Conservation (phyloP, 2,329 filamentous ascomycete species). For the Cryphonectria radicalis region DNA sequence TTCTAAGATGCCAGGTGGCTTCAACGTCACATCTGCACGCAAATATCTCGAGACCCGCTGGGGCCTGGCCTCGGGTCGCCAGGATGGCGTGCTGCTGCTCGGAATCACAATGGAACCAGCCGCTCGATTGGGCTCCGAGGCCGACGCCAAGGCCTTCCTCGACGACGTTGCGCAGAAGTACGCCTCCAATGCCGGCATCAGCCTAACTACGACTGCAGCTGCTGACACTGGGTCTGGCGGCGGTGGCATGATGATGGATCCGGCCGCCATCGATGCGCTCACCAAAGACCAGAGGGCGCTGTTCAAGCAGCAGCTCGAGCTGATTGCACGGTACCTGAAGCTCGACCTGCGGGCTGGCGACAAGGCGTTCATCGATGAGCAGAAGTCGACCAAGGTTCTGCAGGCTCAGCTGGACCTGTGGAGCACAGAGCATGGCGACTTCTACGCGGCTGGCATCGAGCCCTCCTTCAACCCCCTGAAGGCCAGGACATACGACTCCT, state of each 20-base stretch:
- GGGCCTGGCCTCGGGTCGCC: slow-evolving; percentile 83
- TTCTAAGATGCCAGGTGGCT: slow-evolving; percentile 99
- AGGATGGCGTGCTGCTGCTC: slow-evolving; percentile 87
- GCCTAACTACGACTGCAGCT: slow-evolving; percentile 74
- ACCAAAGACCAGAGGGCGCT: slow-evolving; percentile 95
- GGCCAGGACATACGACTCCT: slow-evolving; percentile 94
- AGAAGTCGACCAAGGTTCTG: slow-evolving; percentile 83
- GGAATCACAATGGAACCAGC: slow-evolving; percentile 92
- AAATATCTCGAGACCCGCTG: slow-evolving; percentile 96
- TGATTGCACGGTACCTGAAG: slow-evolving; percentile 94
- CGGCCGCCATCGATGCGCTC: slow-evolving; percentile 91
- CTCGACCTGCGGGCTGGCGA: slow-evolving; percentile 96
- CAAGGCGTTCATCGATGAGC: slow-evolving; percentile 84
- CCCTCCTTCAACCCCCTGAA: slow-evolving; percentile 93
- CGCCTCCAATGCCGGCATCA: slow-evolving; percentile 81
- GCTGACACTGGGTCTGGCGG: slow-evolving; percentile 73
- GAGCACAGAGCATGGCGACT: slow-evolving; percentile 93
- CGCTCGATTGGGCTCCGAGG: slow-evolving; percentile 84
- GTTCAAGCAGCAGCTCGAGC: slow-evolving; percentile 97
- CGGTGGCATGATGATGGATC: slow-evolving; percentile 99
- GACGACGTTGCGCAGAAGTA: slow-evolving; percentile 91
- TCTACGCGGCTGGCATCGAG: slow-evolving; percentile 93
- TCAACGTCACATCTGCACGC: slow-evolving; percentile 94
- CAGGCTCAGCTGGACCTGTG: slow-evolving; percentile 94
- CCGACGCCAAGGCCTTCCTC: slow-evolving; percentile 89